Conservation (phyloP, 371 early-diverging fungal genomes). For the Entomophthora muscae region DNA sequence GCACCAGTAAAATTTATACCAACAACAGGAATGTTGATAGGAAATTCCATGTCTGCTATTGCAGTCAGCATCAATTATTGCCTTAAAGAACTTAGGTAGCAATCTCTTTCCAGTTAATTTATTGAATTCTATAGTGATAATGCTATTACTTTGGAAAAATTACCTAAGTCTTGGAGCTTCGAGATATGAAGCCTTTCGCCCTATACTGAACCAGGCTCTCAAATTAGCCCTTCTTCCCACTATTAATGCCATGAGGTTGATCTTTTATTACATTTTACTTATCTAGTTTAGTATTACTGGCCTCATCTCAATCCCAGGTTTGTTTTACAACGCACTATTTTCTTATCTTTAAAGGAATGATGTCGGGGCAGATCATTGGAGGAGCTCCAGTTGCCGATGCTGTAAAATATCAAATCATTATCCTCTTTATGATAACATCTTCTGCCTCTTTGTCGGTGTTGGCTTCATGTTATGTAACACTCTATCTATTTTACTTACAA, state of each 20-base stretch:
- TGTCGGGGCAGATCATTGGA: constrained; percentile 15
- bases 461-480: constrained; percentile 1
- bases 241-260: constrained; percentile 53
- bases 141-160: constrained; percentile 52
- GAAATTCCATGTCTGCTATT: constrained; percentile 67
- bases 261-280: not conserved
- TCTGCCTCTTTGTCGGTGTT: constrained; percentile 9
- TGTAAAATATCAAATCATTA: constrained; percentile 14
- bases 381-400: constrained; percentile 12
- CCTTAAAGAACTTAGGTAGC: constrained; percentile 9
- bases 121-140: constrained; percentile 21
- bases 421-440: constrained; percentile 15
- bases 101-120: not conserved
- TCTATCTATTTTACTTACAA: not conserved
- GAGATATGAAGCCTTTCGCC: constrained; percentile 66
- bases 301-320: constrained; percentile 15
- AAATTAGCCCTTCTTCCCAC: constrained; percentile 61
- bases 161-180: constrained; percentile 65
- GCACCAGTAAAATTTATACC: constrained; percentile 70
- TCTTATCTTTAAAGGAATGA: constrained; percentile 9
- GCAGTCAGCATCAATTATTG: constrained; percentile 35
- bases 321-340: not conserved
- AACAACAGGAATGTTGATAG: constrained; percentile 71
- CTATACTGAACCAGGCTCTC: constrained; percentile 52
- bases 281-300: constrained; percentile 12